Evolutionary conservation across 345 rosid species (phyloP), one percentile per base, ranked within the genome.

Genomic region (Rhodamnia argentea): DNA sequence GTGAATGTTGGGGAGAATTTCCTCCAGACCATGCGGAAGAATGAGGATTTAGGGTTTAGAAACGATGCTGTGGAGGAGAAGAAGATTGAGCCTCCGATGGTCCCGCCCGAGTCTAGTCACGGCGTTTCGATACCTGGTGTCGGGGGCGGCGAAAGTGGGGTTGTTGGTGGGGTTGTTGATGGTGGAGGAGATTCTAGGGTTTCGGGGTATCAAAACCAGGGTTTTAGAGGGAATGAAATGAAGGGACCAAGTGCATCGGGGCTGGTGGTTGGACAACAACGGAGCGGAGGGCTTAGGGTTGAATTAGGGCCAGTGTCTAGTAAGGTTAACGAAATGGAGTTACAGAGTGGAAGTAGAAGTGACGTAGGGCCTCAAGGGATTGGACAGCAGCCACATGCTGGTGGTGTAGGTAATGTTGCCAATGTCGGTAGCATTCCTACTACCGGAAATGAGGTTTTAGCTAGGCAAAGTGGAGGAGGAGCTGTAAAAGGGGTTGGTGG

Each of bases 1-100:
- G 98, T 96, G 51, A 96, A 96, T 86, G 95, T 96, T 7, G 96
- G 98, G 54, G 96, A 94, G 91, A 94, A 92, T 51, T 96, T 96
- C 90, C 91, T 93, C 60, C 96, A 95, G 90, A 87, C 93, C 82
- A 47, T 90, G 88, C 89, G 87, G 86, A 92, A 92, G 90, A 93
- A 87, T 85, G 95, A 94, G 82, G 92, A 90, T 58, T 56, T 44
- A 55, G 92, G 90, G 84, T 88, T 90, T 50, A 88, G 86, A 58
- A 87, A 85, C 83, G 90, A 88, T 56, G 91, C 44, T n/a, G 88
- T 60, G 47, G 86, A 57, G 60, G 87, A 88, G 56, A 75, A 83
- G 82, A 84, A 84, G 74, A 50, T 85, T 70, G 92, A 88, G 83
- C 85, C 89, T 15, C 87, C 75, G 52, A 74, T 85, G n/a, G 42